phyloP scores from a whole-genome alignment of 306 rosid genomes.

The Inga leiocalycina region DNA sequence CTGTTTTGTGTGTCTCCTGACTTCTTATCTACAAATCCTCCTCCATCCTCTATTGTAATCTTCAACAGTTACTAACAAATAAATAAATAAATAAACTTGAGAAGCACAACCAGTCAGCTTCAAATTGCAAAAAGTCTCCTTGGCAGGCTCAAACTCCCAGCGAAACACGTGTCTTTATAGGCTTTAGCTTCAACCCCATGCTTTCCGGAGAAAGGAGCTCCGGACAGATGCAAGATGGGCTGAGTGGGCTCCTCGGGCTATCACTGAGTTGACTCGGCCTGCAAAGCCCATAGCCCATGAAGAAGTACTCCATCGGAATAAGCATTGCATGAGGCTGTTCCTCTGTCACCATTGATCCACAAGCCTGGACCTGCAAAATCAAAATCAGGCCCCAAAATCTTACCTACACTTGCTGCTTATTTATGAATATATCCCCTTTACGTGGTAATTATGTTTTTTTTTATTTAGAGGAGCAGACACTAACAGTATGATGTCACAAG shows the following conservation, averaged over 20 bases:
- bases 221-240: slow-evolving; percentile 92
- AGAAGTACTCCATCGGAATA: slow-evolving; percentile 95
- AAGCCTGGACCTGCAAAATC: slow-evolving; percentile 82
- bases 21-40: slow-evolving; percentile 55
- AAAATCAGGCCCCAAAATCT: slow-evolving; percentile 11
- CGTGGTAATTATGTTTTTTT: not conserved
- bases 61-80: slow-evolving; percentile 35
- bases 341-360: slow-evolving; percentile 99
- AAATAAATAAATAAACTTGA: not conserved
- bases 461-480: too few relatives aligned
- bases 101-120: not conserved
- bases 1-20: slow-evolving; percentile 25
- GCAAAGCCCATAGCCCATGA: slow-evolving; percentile 90
- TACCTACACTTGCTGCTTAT: slow-evolving; percentile 7
- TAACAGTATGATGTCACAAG: too few relatives aligned
- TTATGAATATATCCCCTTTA: not conserved
- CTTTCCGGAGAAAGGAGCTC: slow-evolving; percentile 99
- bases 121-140: slow-evolving; percentile 33
- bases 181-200: slow-evolving; percentile 98
- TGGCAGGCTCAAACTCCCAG: slow-evolving; percentile 42
- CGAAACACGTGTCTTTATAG: slow-evolving; percentile 83
- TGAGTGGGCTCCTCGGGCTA: slow-evolving; percentile 94
- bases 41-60: slow-evolving; percentile 32
- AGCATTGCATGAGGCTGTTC: slow-evolving; percentile 99
- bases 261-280: slow-evolving; percentile 74